Conservation (phyloP, 345 rosid species). For the Excoecaria cochinchinensis region DNA sequence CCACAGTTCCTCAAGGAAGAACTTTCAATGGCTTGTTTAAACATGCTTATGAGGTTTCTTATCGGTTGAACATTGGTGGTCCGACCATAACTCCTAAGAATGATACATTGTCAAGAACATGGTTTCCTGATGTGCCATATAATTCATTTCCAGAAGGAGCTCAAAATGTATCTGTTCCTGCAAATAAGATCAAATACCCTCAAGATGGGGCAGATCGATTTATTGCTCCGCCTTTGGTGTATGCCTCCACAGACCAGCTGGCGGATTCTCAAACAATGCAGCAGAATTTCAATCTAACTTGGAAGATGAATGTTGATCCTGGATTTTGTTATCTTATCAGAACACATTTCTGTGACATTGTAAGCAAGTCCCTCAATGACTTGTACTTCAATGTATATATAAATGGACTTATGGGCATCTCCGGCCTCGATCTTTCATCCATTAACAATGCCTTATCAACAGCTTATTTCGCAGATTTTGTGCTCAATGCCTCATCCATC, state of each 20-base stretch:
- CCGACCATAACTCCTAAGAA: constrained; percentile 40
- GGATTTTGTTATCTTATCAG: constrained; percentile 61
- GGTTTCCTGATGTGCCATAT: constrained; percentile 55
- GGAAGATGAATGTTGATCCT: constrained; percentile 57
- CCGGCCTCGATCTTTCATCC: constrained; percentile 54
- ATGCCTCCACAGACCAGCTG: constrained; percentile 55
- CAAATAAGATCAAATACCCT: constrained; percentile 42
- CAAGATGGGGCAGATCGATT: constrained; percentile 41
- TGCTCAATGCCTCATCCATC: constrained; percentile 47
- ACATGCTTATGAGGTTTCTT: constrained; percentile 48
- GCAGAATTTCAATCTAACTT: constrained; percentile 75
- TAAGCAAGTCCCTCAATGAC: constrained; percentile 60
- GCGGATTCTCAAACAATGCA: constrained; percentile 42
- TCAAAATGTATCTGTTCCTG: constrained; percentile 30
- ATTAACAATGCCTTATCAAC: constrained; percentile 46
- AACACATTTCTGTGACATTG: constrained; percentile 80
- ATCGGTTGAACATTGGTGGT: constrained; percentile 79
- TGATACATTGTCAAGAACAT: constrained; percentile 65
- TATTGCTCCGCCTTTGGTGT: constrained; percentile 60
- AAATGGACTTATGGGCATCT: constrained; percentile 45
- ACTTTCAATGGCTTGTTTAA: constrained; percentile 48
- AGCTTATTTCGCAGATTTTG: constrained; percentile 55
- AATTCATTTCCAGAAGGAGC: constrained; percentile 61
- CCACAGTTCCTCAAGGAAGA: constrained; percentile 42
- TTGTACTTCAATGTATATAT: constrained; percentile 63